A percentile compares a stretch with the other conserved stretches of the same genome.
phyloP scores from a whole-genome alignment of 2,329 filamentous ascomycete genomes.

The Cladosporium velox region DNA sequence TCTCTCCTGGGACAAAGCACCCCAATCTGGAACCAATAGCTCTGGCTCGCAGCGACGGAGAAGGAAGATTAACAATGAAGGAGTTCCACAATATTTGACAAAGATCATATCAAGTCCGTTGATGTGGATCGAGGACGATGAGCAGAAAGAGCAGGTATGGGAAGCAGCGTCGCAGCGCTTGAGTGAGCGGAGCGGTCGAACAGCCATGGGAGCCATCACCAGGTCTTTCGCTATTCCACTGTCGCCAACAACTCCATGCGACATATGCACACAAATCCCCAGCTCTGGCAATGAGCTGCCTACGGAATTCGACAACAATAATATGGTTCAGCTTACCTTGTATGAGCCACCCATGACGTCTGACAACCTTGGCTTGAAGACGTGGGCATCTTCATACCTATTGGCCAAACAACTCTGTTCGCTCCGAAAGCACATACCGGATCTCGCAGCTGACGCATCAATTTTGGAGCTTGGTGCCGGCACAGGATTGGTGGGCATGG shows the following conservation, averaged over 20 bases:
- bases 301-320: not conserved
- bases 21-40: slow-evolving; percentile 27
- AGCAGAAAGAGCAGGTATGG: slow-evolving; percentile 70
- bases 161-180: slow-evolving; percentile 76
- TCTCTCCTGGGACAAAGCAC: slow-evolving; percentile 63
- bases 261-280: not conserved
- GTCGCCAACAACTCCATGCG: not conserved
- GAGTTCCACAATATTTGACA: slow-evolving; percentile 66
- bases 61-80: slow-evolving; percentile 50
- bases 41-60: slow-evolving; percentile 28
- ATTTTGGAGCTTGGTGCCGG: slow-evolving; percentile 83
- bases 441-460: slow-evolving; percentile 21
- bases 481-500: slow-evolving; percentile 86
- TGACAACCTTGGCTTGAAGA: slow-evolving; percentile 89
- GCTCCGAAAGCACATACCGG: slow-evolving; percentile 32
- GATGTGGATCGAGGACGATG: slow-evolving; percentile 68
- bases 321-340: slow-evolving; percentile 58
- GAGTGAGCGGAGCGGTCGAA: slow-evolving; percentile 81
- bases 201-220: slow-evolving; percentile 64
- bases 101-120: slow-evolving; percentile 68
- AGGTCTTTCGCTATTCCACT: slow-evolving; percentile 59
- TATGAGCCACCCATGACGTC: slow-evolving; percentile 85
- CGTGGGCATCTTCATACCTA: slow-evolving; percentile 89
- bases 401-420: slow-evolving; percentile 69
- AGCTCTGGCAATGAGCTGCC: not conserved